Conservation (phyloP, 768 basidiomycete genomes). For the Naganishia vishniacii region DNA sequence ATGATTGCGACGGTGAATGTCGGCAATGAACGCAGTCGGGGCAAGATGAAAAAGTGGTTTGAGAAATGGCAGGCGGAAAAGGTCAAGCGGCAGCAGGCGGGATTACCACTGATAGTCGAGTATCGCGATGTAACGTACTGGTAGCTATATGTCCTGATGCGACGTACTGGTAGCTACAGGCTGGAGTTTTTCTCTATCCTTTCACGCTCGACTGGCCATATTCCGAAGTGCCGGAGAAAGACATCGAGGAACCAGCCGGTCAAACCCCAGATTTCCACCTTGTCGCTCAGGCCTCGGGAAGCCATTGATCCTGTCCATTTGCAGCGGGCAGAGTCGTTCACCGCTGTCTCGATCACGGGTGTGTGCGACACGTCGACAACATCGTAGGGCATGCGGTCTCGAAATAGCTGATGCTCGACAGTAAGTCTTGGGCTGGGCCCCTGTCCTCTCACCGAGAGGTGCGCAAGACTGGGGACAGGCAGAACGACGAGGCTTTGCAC, state of each 20-base stretch:
- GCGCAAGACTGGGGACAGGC: conserved; percentile 30
- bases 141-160: not conserved
- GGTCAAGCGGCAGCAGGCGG: conserved; percentile 54
- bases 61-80: conserved; percentile 81
- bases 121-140: conserved; percentile 44
- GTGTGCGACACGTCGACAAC: not conserved
- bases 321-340: not conserved
- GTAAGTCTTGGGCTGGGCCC: conserved; percentile 26
- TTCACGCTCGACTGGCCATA: conserved; percentile 20
- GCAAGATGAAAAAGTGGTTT: conserved; percentile 76
- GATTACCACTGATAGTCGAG: conserved; percentile 42
- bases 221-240: conserved; percentile 34
- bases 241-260: conserved; percentile 44
- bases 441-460: conserved; percentile 28
- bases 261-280: conserved; percentile 43
- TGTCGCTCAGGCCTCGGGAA: not conserved
- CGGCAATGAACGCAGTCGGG: conserved; percentile 54
- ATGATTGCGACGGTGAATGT: conserved; percentile 81
- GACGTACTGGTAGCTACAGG: too few species aligned
- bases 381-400: conserved; percentile 10
- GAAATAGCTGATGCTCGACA: conserved; percentile 27
- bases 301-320: not conserved
- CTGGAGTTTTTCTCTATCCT: not conserved
- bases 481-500: conserved; percentile 39
- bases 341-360: not conserved